Conservation (phyloP, 345 rosid species). For the Erysimum cheiranthoides region DNA sequence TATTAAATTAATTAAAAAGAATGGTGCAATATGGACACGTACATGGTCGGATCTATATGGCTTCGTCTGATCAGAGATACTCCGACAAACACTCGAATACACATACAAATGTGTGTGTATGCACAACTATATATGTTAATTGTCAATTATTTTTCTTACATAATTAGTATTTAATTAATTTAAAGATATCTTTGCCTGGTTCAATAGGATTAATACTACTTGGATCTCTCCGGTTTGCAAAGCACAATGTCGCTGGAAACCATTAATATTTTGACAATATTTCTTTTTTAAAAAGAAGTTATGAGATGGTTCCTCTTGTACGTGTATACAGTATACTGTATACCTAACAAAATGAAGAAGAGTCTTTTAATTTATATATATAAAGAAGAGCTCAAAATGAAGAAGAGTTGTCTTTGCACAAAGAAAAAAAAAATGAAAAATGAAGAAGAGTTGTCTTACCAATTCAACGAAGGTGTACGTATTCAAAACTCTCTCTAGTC, state of each 20-base stretch:
- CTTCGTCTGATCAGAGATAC: constrained; percentile 47
- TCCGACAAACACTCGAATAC: constrained; percentile 48
- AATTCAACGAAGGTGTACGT: constrained; percentile 46
- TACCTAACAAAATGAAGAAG: constrained; percentile 22
- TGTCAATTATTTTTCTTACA: constrained; percentile 16
- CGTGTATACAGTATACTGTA: neutral
- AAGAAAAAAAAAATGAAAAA: too few relatives aligned
- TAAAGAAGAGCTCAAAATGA: neutral
- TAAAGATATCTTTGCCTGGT: constrained; percentile 8
- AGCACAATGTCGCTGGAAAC: constrained; percentile 39
- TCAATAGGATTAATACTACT: neutral
- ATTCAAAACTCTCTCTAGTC: constrained; percentile 42
- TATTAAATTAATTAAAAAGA: constrained; percentile 12
- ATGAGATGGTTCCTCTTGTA: constrained; percentile 18
- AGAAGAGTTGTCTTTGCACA: constrained; percentile 29
- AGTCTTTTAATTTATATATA: too few relatives aligned
- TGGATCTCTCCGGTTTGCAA: constrained; percentile 30
- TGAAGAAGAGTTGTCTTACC: constrained; percentile 37
- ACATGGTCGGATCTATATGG: constrained; percentile 45
- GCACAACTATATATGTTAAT: constrained; percentile 32
- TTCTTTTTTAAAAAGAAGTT: neutral
- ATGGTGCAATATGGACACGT: constrained; percentile 33
- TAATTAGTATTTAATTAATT: constrained; percentile 5
- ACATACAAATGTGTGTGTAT: constrained; percentile 38
- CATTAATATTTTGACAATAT: constrained; percentile 19